These are phyloP conservation scores for Colletotrichum tropicale DNA, from an alignment of 2,329 filamentous ascomycete genomes.

Conservation along the genomic window DNA sequence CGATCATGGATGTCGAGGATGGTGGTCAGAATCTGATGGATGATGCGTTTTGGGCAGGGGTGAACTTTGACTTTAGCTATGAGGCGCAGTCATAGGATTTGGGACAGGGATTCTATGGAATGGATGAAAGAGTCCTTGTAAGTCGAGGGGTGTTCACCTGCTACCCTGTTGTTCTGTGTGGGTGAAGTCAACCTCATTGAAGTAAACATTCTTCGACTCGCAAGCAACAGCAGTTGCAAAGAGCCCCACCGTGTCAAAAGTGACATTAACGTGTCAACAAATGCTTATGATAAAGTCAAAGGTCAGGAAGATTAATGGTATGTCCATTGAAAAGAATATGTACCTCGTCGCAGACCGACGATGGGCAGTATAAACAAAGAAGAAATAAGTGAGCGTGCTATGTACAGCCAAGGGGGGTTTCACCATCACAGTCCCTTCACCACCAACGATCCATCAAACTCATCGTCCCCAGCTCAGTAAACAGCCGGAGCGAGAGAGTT, in stretches of 20 bases:
- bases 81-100: not conserved
- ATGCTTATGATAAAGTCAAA: not conserved
- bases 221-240: not conserved
- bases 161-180: rapidly evolving
- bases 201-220: rapidly evolving
- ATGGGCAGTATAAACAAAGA: not conserved
- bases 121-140: not conserved
- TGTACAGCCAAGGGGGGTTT: not conserved
- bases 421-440: not conserved
- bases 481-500: slow-evolving; percentile 46
- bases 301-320: not conserved
- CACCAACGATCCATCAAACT: not conserved
- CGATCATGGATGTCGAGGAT: not conserved
- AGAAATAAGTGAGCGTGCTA: not conserved
- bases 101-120: not conserved
- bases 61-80: not conserved
- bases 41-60: slow-evolving; percentile 6
- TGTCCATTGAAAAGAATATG: not conserved
- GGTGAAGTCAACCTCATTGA: not conserved
- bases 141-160: not conserved
- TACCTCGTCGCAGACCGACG: not conserved
- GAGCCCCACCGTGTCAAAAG: too few species aligned
- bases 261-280: too few species aligned
- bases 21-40: not conserved
- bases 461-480: slow-evolving; percentile 32